These are phyloP conservation scores for Pichia norvegensis DNA, from an alignment of 1,139 yeast genomes.

Conservation along the genomic window DNA sequence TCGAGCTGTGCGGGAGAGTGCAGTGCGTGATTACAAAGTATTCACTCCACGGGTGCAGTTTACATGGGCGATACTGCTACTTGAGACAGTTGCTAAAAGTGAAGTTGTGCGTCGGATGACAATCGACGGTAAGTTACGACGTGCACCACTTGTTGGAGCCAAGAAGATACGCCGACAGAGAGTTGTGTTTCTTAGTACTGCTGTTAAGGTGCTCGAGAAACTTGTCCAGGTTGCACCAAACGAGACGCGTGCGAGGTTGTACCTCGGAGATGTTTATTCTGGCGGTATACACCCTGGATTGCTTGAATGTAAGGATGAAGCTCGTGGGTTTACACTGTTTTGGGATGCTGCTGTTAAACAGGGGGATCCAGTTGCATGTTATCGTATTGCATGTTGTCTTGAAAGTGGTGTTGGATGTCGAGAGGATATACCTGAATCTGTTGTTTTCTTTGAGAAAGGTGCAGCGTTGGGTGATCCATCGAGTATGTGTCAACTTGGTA, in stretches of 20 bases:
- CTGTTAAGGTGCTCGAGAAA: slow-evolving; percentile 50
- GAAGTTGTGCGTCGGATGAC: slow-evolving; percentile 36
- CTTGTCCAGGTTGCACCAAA: slow-evolving; percentile 36
- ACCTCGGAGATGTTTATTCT: slow-evolving; percentile 55
- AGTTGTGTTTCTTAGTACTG: slow-evolving; percentile 47
- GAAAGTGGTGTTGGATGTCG: slow-evolving; percentile 59
- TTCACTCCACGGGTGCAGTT: slow-evolving; percentile 41
- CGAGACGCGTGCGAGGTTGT: slow-evolving; percentile 40
- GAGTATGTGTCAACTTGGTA: slow-evolving; percentile 62
- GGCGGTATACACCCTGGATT: slow-evolving; percentile 42
- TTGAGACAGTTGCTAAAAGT: slow-evolving; percentile 37
- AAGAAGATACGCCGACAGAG: slow-evolving; percentile 44
- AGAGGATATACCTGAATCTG: slow-evolving; percentile 38
- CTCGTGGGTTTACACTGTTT: slow-evolving; percentile 52
- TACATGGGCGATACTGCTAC: slow-evolving; percentile 41
- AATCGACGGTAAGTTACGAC: slow-evolving; percentile 34
- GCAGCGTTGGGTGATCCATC: slow-evolving; percentile 52
- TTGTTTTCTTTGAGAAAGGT: slow-evolving; percentile 47
- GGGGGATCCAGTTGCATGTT: slow-evolving; percentile 51
- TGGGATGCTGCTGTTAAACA: slow-evolving; percentile 44
- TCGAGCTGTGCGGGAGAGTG: slow-evolving; percentile 25
- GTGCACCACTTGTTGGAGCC: slow-evolving; percentile 29
- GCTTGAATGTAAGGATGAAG: slow-evolving; percentile 39
- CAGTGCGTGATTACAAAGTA: slow-evolving; percentile 29
- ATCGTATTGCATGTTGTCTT: slow-evolving; percentile 59